A percentile compares a stretch with the other conserved stretches of the same genome.
These are phyloP conservation scores for Dalbergia cultrata DNA, from an alignment of 306 rosid species.

Conservation along the genomic window DNA sequence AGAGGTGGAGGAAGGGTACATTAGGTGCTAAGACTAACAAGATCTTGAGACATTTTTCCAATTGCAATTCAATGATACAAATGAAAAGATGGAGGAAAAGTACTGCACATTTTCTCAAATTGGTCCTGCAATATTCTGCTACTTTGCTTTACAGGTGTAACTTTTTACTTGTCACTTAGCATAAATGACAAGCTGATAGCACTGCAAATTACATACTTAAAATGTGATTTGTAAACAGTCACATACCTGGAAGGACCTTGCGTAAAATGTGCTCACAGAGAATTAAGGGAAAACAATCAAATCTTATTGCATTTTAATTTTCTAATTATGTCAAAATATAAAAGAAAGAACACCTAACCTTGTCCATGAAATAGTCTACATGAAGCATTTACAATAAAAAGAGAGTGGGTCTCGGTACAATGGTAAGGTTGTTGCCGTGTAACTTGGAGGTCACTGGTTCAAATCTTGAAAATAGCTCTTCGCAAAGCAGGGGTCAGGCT, in stretches of 20 bases:
- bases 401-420: no score
- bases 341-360: background rate
- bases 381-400: background rate
- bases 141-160: background rate
- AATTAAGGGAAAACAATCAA: slow-evolving; percentile 8
- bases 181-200: background rate
- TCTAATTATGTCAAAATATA: background rate
- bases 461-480: no score
- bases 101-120: background rate
- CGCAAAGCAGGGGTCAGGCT: no score
- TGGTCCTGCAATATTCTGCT: slow-evolving; percentile 15
- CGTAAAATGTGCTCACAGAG: background rate
- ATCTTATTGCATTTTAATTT: slow-evolving; percentile 17
- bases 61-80: background rate
- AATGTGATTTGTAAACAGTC: background rate
- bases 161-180: background rate
- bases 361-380: background rate
- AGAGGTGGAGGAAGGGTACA: background rate
- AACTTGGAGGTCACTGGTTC: no score
- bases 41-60: background rate
- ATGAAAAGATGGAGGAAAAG: slow-evolving; percentile 15
- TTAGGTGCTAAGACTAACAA: background rate
- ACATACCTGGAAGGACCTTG: background rate
- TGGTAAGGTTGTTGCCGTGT: no score
- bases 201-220: slow-evolving; percentile 23